Evolutionary conservation across 352 stramenopile species (phyloP).

Genomic region (Globisporangium perplexum): DNA sequence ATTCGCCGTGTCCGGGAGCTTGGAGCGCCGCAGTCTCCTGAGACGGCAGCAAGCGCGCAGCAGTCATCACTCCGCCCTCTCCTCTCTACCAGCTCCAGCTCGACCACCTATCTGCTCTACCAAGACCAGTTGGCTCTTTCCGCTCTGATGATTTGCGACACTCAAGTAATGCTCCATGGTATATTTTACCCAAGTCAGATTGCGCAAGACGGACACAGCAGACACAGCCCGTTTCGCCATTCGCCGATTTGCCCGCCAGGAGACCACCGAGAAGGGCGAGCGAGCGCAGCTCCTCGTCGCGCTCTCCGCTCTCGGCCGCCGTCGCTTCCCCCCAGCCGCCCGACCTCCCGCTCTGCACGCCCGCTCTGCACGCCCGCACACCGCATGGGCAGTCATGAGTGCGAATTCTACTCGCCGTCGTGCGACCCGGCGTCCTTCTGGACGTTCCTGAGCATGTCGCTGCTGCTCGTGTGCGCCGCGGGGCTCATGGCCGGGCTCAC

Average conservation of each 20-base stretch:
- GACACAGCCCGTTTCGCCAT: not conserved
- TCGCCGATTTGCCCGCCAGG: not conserved
- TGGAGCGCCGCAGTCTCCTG: too few relatives aligned
- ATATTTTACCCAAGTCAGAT: too few relatives aligned
- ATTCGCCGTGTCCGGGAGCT: not conserved
- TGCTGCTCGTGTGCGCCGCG: conserved; percentile 45
- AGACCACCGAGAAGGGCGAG: not conserved
- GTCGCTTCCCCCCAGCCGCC: too few relatives aligned
- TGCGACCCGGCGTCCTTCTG: conserved; percentile 66
- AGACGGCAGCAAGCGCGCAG: not conserved
- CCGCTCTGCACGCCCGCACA: not conserved
- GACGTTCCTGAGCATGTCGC: conserved; percentile 37
- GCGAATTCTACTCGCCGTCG: conserved; percentile 58
- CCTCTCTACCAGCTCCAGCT: too few relatives aligned
- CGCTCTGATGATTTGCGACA: not conserved
- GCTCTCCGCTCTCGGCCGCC: too few relatives aligned
- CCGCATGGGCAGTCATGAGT: conserved; percentile 15
- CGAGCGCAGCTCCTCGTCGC: not conserved
- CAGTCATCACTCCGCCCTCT: too few relatives aligned
- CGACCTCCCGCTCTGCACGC: too few relatives aligned
- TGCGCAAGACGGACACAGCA: too few relatives aligned
- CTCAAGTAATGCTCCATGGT: too few relatives aligned
- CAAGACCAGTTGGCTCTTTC: too few relatives aligned
- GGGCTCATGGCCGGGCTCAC: conserved; percentile 75
- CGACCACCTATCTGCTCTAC: too few relatives aligned